Conservation (phyloP, 208 protist genomes). For the Hexamita inflata region DNA sequence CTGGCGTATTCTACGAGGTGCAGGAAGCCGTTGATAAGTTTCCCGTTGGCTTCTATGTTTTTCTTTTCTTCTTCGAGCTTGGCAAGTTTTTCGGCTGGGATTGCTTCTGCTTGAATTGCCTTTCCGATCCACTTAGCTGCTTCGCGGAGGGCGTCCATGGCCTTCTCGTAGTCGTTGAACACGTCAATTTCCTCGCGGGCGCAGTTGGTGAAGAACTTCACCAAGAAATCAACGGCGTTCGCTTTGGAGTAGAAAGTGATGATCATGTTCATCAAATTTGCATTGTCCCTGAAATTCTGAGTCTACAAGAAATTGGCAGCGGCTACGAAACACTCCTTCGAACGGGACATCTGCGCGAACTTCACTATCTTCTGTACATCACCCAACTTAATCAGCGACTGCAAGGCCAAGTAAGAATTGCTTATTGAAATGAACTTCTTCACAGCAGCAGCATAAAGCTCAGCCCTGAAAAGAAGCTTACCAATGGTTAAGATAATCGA, state of each 20-base stretch:
- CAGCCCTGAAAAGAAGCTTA: conserved; percentile 21
- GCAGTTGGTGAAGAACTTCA: conserved; percentile 21
- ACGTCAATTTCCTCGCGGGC: background rate
- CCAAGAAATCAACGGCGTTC: conserved; percentile 1
- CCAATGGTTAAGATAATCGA: background rate
- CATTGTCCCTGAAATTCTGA: background rate
- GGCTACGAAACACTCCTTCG: conserved; percentile 1
- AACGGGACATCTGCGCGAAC: conserved; percentile 15
- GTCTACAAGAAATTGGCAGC: conserved; percentile 19
- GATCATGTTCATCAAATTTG: background rate
- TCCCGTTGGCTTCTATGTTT: background rate
- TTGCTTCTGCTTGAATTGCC: no score
- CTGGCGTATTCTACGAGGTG: background rate
- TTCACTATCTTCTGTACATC: background rate
- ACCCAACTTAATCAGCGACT: conserved; percentile 9
- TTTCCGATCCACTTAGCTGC: background rate
- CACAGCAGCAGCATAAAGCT: background rate
- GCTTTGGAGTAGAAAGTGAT: conserved; percentile 11
- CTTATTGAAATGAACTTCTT: conserved; percentile 18
- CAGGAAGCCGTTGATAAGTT: background rate
- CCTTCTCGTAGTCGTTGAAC: conserved; percentile 22
- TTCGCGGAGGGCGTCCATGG: conserved; percentile 1
- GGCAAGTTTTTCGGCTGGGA: background rate
- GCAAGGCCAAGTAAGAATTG: background rate
- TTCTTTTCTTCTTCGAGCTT: background rate